phyloP scores from a whole-genome alignment of 305 asterid genomes.

The Fraxinus platypoda region DNA sequence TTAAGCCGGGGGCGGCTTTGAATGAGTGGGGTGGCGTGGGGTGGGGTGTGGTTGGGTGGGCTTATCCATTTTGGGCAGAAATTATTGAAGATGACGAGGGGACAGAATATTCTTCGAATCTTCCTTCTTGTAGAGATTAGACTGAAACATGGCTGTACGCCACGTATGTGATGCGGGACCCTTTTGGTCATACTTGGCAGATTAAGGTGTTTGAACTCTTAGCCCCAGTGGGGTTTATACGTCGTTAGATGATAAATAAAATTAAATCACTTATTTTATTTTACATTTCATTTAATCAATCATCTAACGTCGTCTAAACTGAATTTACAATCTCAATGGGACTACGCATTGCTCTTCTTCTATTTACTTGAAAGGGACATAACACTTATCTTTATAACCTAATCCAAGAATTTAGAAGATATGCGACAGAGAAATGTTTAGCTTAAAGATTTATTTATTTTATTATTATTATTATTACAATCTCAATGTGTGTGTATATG shows the following conservation, averaged over 20 bases:
- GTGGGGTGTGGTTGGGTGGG: background rate
- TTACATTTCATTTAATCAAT: no score
- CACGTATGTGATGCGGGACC: conserved; percentile 18
- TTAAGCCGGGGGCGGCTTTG: background rate
- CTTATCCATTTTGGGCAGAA: conserved; percentile 7
- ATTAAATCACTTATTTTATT: no score
- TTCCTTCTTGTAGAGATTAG: conserved; percentile 11
- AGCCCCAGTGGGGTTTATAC: no score
- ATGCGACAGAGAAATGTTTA: background rate
- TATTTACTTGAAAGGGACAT: background rate
- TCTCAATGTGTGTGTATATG: background rate
- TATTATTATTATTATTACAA: no score
- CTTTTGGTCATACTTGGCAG: conserved; percentile 12
- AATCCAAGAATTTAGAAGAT: background rate
- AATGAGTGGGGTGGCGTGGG: background rate
- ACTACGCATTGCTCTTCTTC: background rate
- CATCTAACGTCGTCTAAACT: no score
- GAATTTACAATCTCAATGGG: no score
- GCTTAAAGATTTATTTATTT: background rate
- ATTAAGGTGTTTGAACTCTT: no score
- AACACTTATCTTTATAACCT: background rate
- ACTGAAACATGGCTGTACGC: conserved; percentile 15
- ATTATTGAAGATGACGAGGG: background rate
- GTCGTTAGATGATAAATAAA: no score
- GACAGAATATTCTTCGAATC: conserved; percentile 38